These are phyloP conservation scores for Spiraea crenata DNA, from an alignment of 331 rosid genomes.

Conservation along the genomic window DNA sequence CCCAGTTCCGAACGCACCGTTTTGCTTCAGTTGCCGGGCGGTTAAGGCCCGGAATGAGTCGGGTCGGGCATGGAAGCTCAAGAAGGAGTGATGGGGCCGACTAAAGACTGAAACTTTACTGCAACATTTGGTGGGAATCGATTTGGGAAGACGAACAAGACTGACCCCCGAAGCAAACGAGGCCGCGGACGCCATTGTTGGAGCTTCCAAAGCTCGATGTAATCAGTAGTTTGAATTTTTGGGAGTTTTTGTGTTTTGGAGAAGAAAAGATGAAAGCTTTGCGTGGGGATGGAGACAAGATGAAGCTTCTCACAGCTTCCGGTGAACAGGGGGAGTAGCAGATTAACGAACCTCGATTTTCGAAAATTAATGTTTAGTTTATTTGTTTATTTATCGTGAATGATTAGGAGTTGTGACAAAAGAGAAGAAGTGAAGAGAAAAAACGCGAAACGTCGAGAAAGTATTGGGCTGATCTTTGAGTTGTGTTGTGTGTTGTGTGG, in stretches of 20 bases:
- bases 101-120: conserved; percentile 29
- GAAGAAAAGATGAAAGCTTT: conserved; percentile 5
- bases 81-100: conserved; percentile 37
- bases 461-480: no score
- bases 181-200: conserved; percentile 56
- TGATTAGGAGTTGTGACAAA: no score
- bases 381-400: neutral
- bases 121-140: conserved; percentile 35
- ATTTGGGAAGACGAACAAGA: conserved; percentile 32
- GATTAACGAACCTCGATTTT: neutral
- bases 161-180: conserved; percentile 39
- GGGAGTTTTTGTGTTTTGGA: no score
- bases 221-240: neutral
- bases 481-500: no score
- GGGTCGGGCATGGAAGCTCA: conserved; percentile 29
- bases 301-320: neutral
- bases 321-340: neutral
- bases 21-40: conserved; percentile 33
- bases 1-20: conserved; percentile 39
- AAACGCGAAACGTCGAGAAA: no score
- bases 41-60: conserved; percentile 37
- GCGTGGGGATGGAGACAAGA: conserved; percentile 31
- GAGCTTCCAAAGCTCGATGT: neutral
- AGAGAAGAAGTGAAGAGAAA: no score
- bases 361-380: neutral